These are phyloP conservation scores for Pelagomonas calceolata DNA, from an alignment of 108 stramenopile species.

Conservation along the genomic window DNA sequence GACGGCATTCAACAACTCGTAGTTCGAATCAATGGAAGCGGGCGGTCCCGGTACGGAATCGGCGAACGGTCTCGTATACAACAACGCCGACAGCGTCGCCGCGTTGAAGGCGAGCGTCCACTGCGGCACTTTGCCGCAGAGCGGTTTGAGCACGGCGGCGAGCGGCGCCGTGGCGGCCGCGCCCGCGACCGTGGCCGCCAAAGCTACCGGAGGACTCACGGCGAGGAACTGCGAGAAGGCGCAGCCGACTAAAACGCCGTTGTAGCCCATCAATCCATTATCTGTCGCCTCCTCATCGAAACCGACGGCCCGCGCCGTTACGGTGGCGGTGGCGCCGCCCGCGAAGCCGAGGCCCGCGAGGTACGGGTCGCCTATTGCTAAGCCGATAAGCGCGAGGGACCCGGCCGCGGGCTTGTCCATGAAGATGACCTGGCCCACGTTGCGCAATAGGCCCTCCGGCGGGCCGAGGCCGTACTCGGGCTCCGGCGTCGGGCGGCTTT, in stretches of 20 bases:
- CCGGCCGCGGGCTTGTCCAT: slow-evolving; percentile 49
- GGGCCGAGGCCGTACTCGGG: too few relatives aligned
- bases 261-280: slow-evolving; percentile 59
- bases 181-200: background rate
- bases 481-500: too few relatives aligned
- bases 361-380: slow-evolving; percentile 57
- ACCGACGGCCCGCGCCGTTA: slow-evolving; percentile 31
- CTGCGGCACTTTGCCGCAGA: slow-evolving; percentile 43
- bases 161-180: background rate
- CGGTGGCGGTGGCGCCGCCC: slow-evolving; percentile 45
- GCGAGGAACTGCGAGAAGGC: slow-evolving; percentile 55
- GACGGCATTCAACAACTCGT: slow-evolving; percentile 6
- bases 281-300: slow-evolving; percentile 30
- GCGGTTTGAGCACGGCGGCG: background rate
- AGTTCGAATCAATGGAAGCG: background rate
- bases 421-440: slow-evolving; percentile 66
- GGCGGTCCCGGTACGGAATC: slow-evolving; percentile 4
- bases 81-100: slow-evolving; percentile 48
- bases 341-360: slow-evolving; percentile 41
- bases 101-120: slow-evolving; percentile 68
- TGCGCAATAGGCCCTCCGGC: slow-evolving; percentile 11
- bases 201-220: background rate
- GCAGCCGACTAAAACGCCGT: slow-evolving; percentile 68
- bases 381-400: slow-evolving; percentile 34
- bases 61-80: slow-evolving; percentile 42